Evolutionary conservation across 2,329 filamentous ascomycete genomes (phyloP).

Genomic region (Capronia americana): DNA sequence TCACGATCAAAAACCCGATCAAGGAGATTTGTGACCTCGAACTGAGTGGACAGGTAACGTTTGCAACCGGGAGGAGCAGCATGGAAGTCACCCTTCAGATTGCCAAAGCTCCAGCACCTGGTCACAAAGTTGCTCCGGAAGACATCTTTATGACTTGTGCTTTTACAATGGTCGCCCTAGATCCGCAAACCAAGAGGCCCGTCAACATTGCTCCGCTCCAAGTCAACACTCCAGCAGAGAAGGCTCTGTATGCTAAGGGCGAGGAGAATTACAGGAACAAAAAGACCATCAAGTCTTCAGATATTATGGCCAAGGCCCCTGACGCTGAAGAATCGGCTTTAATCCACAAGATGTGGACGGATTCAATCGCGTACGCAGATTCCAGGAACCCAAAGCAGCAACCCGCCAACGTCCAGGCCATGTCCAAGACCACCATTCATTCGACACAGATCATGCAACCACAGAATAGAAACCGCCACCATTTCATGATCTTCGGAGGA

Average conservation of each 20-base stretch:
- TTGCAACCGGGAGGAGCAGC: slow-evolving; percentile 74
- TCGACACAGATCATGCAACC: slow-evolving; percentile 78
- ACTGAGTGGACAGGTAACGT: slow-evolving; percentile 71
- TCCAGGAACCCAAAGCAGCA: slow-evolving; percentile 61
- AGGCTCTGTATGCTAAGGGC: slow-evolving; percentile 66
- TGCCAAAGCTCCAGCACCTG: slow-evolving; percentile 66
- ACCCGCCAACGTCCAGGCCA: slow-evolving; percentile 65
- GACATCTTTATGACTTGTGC: slow-evolving; percentile 74
- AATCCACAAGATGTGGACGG: slow-evolving; percentile 76
- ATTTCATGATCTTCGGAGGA: slow-evolving; percentile 76
- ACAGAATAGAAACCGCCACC: slow-evolving; percentile 71
- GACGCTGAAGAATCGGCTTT: slow-evolving; percentile 74
- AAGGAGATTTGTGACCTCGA: slow-evolving; percentile 81
- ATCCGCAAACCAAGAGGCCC: slow-evolving; percentile 71
- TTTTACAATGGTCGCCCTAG: slow-evolving; percentile 78
- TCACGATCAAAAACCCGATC: slow-evolving; percentile 72
- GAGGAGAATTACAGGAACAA: slow-evolving; percentile 71
- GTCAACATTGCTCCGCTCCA: slow-evolving; percentile 67
- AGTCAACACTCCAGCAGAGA: slow-evolving; percentile 69
- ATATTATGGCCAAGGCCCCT: slow-evolving; percentile 70
- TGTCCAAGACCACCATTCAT: slow-evolving; percentile 68
- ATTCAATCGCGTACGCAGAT: slow-evolving; percentile 68
- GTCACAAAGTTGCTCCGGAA: slow-evolving; percentile 61
- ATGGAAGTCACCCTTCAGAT: slow-evolving; percentile 78
- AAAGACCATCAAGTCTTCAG: slow-evolving; percentile 65